Evolutionary conservation across 2,329 filamentous ascomycete genomes (phyloP).

Genomic region (Pseudogymnoascus sp.): DNA sequence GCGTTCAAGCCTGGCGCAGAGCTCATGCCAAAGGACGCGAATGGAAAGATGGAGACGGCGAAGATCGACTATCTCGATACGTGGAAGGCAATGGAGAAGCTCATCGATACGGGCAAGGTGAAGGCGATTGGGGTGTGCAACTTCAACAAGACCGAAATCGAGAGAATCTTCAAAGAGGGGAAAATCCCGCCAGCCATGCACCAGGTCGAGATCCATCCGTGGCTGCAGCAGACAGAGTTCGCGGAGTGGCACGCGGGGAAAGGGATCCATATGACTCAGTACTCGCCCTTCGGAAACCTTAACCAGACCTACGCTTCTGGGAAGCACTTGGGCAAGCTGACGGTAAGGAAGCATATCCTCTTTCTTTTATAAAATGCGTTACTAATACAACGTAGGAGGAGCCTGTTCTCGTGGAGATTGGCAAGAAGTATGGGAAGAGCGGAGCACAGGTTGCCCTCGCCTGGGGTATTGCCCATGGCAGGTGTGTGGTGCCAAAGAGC

Average conservation of each 20-base stretch:
- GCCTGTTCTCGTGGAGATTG: slow-evolving; percentile 44
- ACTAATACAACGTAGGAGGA: slow-evolving; percentile 36
- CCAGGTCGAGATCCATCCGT: slow-evolving; percentile 49
- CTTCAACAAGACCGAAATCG: slow-evolving; percentile 40
- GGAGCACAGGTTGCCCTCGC: slow-evolving; percentile 53
- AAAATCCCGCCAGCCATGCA: slow-evolving; percentile 48
- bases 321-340: slow-evolving; percentile 42
- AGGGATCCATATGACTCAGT: slow-evolving; percentile 37
- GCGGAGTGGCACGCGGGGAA: slow-evolving; percentile 38
- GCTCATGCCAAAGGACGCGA: slow-evolving; percentile 21
- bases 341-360: slow-evolving; percentile 16
- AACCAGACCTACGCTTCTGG: slow-evolving; percentile 55
- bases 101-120: slow-evolving; percentile 45
- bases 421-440: slow-evolving; percentile 47
- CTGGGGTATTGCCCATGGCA: slow-evolving; percentile 50
- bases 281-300: slow-evolving; percentile 50
- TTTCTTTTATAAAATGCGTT: background rate
- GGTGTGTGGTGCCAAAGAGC: slow-evolving; percentile 58
- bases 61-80: slow-evolving; percentile 38
- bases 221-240: slow-evolving; percentile 43
- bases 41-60: slow-evolving; percentile 20
- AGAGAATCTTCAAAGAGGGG: slow-evolving; percentile 35
- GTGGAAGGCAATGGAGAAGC: slow-evolving; percentile 51
- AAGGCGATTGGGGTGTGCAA: slow-evolving; percentile 57
- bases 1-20: slow-evolving; percentile 24